Evolutionary conservation across 2,329 filamentous ascomycete genomes (phyloP).

Genomic region (Fusarium siculi): DNA sequence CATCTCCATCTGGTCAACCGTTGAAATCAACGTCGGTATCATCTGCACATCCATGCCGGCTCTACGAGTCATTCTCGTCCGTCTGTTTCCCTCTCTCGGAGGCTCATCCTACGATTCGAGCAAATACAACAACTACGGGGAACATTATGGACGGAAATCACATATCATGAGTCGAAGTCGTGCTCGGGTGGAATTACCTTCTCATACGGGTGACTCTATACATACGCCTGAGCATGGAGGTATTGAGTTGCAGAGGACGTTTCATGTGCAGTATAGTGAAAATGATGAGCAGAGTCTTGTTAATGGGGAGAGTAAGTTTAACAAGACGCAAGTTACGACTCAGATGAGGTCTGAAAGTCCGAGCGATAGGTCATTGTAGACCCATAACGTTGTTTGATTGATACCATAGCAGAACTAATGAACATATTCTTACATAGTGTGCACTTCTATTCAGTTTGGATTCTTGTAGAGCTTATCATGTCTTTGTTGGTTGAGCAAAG

Average conservation of each 20-base stretch:
- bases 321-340: conserved; percentile 20
- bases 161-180: conserved; percentile 34
- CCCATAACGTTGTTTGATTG: not conserved
- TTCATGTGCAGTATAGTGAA: conserved; percentile 40
- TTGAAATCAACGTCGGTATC: conserved; percentile 52
- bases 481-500: not conserved
- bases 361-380: conserved; percentile 15
- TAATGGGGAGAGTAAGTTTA: not conserved
- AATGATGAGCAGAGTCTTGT: conserved; percentile 40
- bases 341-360: conserved; percentile 18
- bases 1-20: conserved; percentile 48
- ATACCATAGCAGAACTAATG: not conserved
- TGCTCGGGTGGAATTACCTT: conserved; percentile 34
- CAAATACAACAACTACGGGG: conserved; percentile 39
- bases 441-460: not conserved
- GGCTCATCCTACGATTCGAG: conserved; percentile 41
- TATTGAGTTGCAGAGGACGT: conserved; percentile 40
- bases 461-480: not conserved
- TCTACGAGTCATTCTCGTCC: conserved; percentile 45
- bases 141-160: conserved; percentile 35
- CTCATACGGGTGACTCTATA: conserved; percentile 30
- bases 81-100: conserved; percentile 44
- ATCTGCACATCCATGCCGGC: conserved; percentile 51
- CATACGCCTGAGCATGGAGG: conserved; percentile 34
- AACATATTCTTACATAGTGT: not conserved